Percentiles rank a stretch among this genome's conserved stretches.
phyloP scores from a whole-genome alignment of 1,284 basidiomycete species.

The Cryptococcus amylolentus region DNA sequence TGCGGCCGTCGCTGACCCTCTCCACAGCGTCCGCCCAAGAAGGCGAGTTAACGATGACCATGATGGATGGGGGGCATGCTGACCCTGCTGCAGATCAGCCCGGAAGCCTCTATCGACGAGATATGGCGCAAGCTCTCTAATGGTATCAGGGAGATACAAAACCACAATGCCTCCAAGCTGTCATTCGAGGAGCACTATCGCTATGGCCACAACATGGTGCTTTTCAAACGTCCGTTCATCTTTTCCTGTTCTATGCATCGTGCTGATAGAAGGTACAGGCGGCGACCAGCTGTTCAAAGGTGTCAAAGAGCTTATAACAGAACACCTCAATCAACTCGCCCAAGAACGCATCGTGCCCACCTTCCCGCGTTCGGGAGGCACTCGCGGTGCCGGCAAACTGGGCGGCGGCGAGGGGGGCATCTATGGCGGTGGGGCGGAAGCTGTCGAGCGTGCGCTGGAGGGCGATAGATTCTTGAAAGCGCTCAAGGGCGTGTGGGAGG shows the following conservation, averaged over 20 bases:
- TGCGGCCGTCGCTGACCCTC: constrained; percentile 3
- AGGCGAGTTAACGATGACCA: constrained; percentile 19
- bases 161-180: constrained; percentile 85
- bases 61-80: background rate
- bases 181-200: constrained; percentile 97
- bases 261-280: constrained; percentile 20
- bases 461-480: constrained; percentile 82
- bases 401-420: constrained; percentile 33
- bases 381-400: constrained; percentile 31
- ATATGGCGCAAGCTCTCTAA: constrained; percentile 45
- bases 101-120: constrained; percentile 46
- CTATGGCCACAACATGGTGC: constrained; percentile 89
- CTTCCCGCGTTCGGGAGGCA: constrained; percentile 61
- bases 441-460: constrained; percentile 54
- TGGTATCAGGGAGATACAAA: constrained; percentile 93
- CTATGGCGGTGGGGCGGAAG: constrained; percentile 39
- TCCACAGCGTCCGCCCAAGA: constrained; percentile 41
- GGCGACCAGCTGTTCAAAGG: constrained; percentile 88
- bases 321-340: constrained; percentile 80
- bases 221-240: constrained; percentile 60
- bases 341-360: constrained; percentile 72
- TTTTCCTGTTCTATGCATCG: background rate
- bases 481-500: constrained; percentile 84
- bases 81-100: constrained; percentile 28
- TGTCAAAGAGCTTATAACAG: constrained; percentile 70